Conservation (phyloP, 1,284 basidiomycete species). For the Trichosporon faecale region DNA sequence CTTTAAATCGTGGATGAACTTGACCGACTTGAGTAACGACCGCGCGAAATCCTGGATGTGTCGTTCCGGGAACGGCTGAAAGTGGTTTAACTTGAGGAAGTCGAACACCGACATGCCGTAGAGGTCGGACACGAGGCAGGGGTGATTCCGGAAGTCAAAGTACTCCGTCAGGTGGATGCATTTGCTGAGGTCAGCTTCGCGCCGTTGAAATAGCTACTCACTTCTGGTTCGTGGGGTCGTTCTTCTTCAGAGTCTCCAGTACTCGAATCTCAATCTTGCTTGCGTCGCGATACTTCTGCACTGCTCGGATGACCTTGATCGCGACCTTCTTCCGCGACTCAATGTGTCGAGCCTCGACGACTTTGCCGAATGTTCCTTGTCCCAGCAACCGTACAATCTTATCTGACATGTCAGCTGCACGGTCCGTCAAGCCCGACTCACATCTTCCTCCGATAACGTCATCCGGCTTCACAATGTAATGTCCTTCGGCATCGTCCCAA, state of each 20-base stretch:
- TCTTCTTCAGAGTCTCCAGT: conserved; percentile 82
- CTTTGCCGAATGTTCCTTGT: conserved; percentile 98
- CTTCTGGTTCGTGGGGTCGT: conserved; percentile 86
- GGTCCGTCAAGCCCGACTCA: conserved; percentile 52
- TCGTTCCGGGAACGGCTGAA: conserved; percentile 89
- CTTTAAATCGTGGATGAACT: conserved; percentile 86
- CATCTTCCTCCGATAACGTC: conserved; percentile 80
- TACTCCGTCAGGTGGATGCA: conserved; percentile 93
- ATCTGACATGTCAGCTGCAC: conserved; percentile 57
- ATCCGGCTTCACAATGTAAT: conserved; percentile 86
- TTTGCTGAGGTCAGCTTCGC: conserved; percentile 65
- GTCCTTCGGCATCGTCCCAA: conserved; percentile 91
- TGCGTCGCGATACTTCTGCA: conserved; percentile 96
- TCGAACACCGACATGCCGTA: conserved; percentile 98
- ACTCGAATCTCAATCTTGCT: conserved; percentile 98
- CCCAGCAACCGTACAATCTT: conserved; percentile 85
- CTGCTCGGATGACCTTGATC: conserved; percentile 97
- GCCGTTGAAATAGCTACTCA: conserved; percentile 54
- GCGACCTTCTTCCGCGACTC: conserved; percentile 73
- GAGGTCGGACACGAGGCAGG: conserved; percentile 94
- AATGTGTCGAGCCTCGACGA: conserved; percentile 88
- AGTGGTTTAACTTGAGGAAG: conserved; percentile 97
- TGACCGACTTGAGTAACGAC: conserved; percentile 87
- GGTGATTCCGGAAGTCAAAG: conserved; percentile 97
- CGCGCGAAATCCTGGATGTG: conserved; percentile 96